Percentiles rank a stretch among this genome's conserved stretches.
These are phyloP conservation scores for Apiotrichum montevideense DNA, from an alignment of 1,284 basidiomycete genomes.

Conservation along the genomic window DNA sequence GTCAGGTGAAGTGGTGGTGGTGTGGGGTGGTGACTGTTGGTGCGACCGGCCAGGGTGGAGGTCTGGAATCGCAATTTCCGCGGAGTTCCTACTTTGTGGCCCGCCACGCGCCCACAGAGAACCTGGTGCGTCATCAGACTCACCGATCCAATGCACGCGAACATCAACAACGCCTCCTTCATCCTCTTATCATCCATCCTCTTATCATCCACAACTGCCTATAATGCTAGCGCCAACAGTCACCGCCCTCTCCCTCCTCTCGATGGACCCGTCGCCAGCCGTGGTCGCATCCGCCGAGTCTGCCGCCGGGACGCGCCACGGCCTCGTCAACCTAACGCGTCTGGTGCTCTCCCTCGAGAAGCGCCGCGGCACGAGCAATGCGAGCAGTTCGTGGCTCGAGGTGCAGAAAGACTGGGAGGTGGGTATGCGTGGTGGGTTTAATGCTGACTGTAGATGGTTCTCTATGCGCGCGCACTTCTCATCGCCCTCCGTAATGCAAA, in stretches of 20 bases:
- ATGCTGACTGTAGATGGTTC: slow-evolving; percentile 25
- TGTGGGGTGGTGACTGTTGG: too few relatives aligned
- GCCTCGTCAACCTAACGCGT: slow-evolving; percentile 39
- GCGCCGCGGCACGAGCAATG: slow-evolving; percentile 8
- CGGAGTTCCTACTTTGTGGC: too few relatives aligned
- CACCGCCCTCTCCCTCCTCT: slow-evolving; percentile 13
- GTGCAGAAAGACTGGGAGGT: slow-evolving; percentile 43
- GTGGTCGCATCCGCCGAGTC: slow-evolving; percentile 24
- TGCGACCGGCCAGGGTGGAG: too few relatives aligned
- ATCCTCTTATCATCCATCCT: too few relatives aligned
- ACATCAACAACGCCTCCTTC: too few relatives aligned
- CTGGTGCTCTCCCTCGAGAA: slow-evolving; percentile 35
- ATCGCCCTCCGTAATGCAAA: slow-evolving; percentile 28
- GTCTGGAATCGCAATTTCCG: too few relatives aligned
- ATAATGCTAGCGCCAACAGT: slow-evolving; percentile 6
- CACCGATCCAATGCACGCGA: too few relatives aligned
- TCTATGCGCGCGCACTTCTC: slow-evolving; percentile 35
- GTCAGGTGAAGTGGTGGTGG: too few relatives aligned
- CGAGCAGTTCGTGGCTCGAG: slow-evolving; percentile 20
- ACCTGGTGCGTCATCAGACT: too few relatives aligned
- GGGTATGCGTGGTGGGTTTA: slow-evolving; percentile 1
- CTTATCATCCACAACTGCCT: background rate
- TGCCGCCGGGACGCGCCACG: slow-evolving; percentile 34
- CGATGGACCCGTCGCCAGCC: slow-evolving; percentile 25
- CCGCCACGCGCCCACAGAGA: too few relatives aligned